A percentile compares a stretch with the other conserved stretches of the same genome.
Evolutionary conservation across 2,329 filamentous ascomycete genomes (phyloP).

Genomic region (Aspergillus persii): DNA sequence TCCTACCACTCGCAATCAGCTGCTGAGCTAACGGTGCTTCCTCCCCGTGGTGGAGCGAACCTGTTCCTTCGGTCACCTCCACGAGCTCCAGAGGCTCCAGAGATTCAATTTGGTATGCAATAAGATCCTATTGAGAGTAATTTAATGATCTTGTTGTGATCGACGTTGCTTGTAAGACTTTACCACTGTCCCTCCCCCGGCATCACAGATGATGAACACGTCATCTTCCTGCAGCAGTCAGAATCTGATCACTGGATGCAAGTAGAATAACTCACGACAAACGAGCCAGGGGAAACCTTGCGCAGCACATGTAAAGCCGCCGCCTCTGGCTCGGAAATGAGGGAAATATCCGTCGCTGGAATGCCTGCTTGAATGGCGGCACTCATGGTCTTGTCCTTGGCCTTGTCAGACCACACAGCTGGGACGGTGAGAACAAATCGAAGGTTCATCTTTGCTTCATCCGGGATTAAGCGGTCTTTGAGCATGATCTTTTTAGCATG

Average conservation of each 20-base stretch:
- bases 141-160: neutral
- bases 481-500: neutral
- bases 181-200: slow-evolving; percentile 38
- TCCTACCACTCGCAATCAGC: slow-evolving; percentile 13
- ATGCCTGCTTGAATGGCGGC: slow-evolving; percentile 19
- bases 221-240: neutral
- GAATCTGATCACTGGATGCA: neutral
- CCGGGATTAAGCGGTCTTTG: neutral
- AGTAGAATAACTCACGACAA: neutral
- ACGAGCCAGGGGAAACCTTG: neutral
- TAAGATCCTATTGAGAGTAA: slow-evolving; percentile 26
- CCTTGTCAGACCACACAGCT: slow-evolving; percentile 36
- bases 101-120: slow-evolving; percentile 28
- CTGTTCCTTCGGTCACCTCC: slow-evolving; percentile 29
- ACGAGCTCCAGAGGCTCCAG: slow-evolving; percentile 23
- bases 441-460: slow-evolving; percentile 9
- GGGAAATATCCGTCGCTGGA: neutral
- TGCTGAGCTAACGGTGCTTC: neutral
- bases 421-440: slow-evolving; percentile 30
- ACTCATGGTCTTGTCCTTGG: slow-evolving; percentile 28
- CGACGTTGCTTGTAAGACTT: too few species aligned
- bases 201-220: neutral
- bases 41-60: slow-evolving; percentile 6
- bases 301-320: neutral
- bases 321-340: neutral